phyloP scores from a whole-genome alignment of 2,329 filamentous ascomycete species.

The Xylaria hypoxylon region DNA sequence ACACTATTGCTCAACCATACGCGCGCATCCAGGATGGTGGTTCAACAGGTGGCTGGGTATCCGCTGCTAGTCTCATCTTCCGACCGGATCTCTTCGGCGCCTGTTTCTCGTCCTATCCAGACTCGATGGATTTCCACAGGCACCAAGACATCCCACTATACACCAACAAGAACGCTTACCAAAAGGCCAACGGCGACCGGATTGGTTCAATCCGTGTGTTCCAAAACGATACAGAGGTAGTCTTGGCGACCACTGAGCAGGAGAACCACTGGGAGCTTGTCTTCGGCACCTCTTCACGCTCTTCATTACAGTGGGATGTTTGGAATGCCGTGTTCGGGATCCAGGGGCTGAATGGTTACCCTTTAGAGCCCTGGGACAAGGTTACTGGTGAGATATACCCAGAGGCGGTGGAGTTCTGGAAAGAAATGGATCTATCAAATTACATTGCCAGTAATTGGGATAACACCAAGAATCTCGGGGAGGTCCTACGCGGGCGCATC shows the following conservation, averaged over 20 bases:
- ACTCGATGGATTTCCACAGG: slow-evolving; percentile 40
- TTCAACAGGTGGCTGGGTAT: slow-evolving; percentile 43
- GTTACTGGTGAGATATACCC: slow-evolving; percentile 44
- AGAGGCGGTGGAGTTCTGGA: slow-evolving; percentile 40
- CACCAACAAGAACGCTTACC: slow-evolving; percentile 42
- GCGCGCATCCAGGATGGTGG: slow-evolving; percentile 43
- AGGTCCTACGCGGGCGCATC: slow-evolving; percentile 37
- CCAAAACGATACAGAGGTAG: slow-evolving; percentile 20
- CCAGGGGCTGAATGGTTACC: slow-evolving; percentile 42
- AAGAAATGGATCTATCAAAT: slow-evolving; percentile 36
- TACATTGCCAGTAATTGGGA: slow-evolving; percentile 41
- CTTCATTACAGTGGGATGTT: slow-evolving; percentile 42
- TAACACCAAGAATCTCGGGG: slow-evolving; percentile 35
- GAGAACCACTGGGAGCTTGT: slow-evolving; percentile 46
- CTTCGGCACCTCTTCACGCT: slow-evolving; percentile 43
- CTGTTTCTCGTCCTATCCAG: slow-evolving; percentile 44
- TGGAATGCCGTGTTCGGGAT: slow-evolving; percentile 44
- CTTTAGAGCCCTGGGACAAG: slow-evolving; percentile 45
- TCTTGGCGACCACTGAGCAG: slow-evolving; percentile 37
- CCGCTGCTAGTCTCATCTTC: slow-evolving; percentile 40
- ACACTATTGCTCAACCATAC: slow-evolving; percentile 41
- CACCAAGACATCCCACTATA: slow-evolving; percentile 43
- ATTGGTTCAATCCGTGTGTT: slow-evolving; percentile 40
- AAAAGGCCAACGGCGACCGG: slow-evolving; percentile 24
- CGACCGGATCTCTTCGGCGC: slow-evolving; percentile 44